Percentiles rank a stretch among this genome's conserved stretches.
Evolutionary conservation across 495 filamentous ascomycete species (phyloP).

Genomic region (Aspergillus bertholletiae): DNA sequence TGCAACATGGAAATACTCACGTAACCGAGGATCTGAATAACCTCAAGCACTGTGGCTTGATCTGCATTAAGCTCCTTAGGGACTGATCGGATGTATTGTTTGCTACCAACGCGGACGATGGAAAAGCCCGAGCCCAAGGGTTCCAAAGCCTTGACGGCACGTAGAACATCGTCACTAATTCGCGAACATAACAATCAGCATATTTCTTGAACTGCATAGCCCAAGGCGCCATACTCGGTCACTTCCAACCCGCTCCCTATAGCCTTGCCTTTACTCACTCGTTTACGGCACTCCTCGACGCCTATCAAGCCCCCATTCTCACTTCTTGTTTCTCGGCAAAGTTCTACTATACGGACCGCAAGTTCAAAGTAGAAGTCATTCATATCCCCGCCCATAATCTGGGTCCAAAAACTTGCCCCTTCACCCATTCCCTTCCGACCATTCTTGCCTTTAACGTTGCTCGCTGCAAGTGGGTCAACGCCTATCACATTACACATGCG

Average conservation of each 20-base stretch:
- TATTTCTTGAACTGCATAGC: background rate
- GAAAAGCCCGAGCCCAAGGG: constrained; percentile 87
- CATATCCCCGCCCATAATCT: constrained; percentile 83
- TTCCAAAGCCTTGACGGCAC: constrained; percentile 81
- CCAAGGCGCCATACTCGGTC: constrained; percentile 48
- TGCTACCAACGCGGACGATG: constrained; percentile 73
- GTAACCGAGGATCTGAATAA: constrained; percentile 78
- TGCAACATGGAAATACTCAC: constrained; percentile 89
- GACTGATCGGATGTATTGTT: constrained; percentile 85
- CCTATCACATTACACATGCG: constrained; percentile 98
- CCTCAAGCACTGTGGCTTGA: constrained; percentile 88
- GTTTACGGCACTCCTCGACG: constrained; percentile 72
- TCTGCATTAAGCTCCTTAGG: constrained; percentile 96
- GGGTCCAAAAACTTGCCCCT: constrained; percentile 79
- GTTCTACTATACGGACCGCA: constrained; percentile 87
- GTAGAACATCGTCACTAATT: constrained; percentile 79
- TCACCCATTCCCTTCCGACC: constrained; percentile 38
- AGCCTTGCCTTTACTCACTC: constrained; percentile 63
- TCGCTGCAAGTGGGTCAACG: constrained; percentile 84
- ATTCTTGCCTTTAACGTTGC: constrained; percentile 55
- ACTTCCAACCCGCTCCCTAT: constrained; percentile 71
- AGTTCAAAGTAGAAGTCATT: constrained; percentile 99
- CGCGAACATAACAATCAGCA: background rate
- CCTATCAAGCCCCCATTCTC: constrained; percentile 93
- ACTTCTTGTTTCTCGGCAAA: constrained; percentile 79